Conservation (phyloP, 2,329 filamentous ascomycete genomes). For the Pyrenophora tritici-repentis region DNA sequence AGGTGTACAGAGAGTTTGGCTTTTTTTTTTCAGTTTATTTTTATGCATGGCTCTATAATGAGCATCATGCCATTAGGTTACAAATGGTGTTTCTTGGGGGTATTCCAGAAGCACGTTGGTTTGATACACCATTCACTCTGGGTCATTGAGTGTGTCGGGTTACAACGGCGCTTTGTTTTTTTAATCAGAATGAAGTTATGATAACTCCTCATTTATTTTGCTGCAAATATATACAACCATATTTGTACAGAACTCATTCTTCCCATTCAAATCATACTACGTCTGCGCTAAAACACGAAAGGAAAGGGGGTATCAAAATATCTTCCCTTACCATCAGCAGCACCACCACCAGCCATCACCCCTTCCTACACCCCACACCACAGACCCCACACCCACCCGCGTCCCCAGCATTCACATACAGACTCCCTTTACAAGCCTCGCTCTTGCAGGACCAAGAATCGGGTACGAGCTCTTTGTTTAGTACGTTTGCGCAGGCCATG, state of each 20-base stretch:
- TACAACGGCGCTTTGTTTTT: neutral
- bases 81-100: no score
- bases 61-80: no score
- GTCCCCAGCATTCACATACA: slow-evolving; percentile 72
- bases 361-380: slow-evolving; percentile 43
- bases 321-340: no score
- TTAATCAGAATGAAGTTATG: slow-evolving; percentile 13
- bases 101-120: no score
- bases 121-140: neutral
- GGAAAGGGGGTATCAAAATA: neutral
- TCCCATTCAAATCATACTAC: no score
- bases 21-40: neutral
- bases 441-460: slow-evolving; percentile 69
- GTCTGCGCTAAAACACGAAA: no score
- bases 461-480: slow-evolving; percentile 60
- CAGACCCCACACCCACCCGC: slow-evolving; percentile 73
- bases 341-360: no score
- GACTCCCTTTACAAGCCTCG: slow-evolving; percentile 58
- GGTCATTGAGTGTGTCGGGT: neutral
- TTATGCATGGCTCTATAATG: neutral
- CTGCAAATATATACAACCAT: no score
- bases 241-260: no score
- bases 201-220: neutral
- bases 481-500: slow-evolving; percentile 70
- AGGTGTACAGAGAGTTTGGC: neutral